Base-by-base conservation (phyloP, 495 filamentous ascomycete genomes). In the Tuber magnatum region DNA sequence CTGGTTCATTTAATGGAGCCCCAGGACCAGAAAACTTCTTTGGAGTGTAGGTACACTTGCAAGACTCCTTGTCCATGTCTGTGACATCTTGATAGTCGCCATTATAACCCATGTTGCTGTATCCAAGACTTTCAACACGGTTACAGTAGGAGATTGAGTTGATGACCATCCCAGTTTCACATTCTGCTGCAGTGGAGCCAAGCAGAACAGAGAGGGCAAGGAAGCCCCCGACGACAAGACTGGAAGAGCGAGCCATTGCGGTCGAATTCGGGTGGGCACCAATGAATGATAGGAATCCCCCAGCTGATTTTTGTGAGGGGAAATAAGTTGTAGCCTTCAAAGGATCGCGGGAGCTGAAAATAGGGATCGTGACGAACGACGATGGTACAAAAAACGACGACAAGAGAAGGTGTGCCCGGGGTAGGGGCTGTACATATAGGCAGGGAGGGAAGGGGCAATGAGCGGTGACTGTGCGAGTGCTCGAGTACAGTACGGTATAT, bases 1-100 rank as follows among this genome's bases (percentile, higher is more conserved):
- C 91, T 80, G 91, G 89, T 75, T 91, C 90, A 80, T 89, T 83
- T 71, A 92, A 86, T 0, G 92, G 92, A 43, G 90, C 85, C 56
- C 92, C 78, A 65, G 56, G 56, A 24, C 85, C 84, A 16, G 83
- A 85, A 80, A 88, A 92, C 1, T 76, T n/a, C 76, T 84, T 85
- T 38, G 83, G 77, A 38, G 81, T 72, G 72, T 84, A 87, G 2
- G 82, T 73, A 82, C 91, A 93, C 1, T 82, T 75, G 9, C 91
- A 91, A 24, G 83, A 84, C 42, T 80, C 75, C 28, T 83, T 72
- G 77, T 90, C 84, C 89, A 92, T 92, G 69, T 77, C 74, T 18
- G 84, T 85, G 51, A 93, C 87, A 71, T 87, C 84, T 2, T 89
- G 84, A 82, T 92, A 93, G 43, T 82, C 80, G 28, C 91, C 90